A percentile compares a stretch with the other conserved stretches of the same genome.
These are phyloP conservation scores for Geotrichum phurueaensis DNA, from an alignment of 1,139 yeast genomes.

Conservation along the genomic window DNA sequence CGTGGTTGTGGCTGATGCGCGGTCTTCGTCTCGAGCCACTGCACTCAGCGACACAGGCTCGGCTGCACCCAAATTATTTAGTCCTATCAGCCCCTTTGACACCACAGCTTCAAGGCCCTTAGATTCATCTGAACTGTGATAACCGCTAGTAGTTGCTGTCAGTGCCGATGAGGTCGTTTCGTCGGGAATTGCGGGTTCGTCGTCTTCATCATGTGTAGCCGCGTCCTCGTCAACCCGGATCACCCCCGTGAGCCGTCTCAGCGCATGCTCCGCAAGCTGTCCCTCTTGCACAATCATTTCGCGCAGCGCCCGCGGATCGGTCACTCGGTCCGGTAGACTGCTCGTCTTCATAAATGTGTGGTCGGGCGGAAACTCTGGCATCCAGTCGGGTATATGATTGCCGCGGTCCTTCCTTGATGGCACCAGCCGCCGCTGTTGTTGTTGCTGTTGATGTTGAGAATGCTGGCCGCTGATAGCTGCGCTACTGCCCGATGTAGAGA, in stretches of 20 bases:
- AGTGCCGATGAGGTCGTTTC: neutral
- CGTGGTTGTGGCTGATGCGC: conserved; percentile 21
- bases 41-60: neutral
- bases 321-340: conserved; percentile 52
- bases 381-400: conserved; percentile 60
- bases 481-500: conserved; percentile 22
- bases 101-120: neutral
- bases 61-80: neutral
- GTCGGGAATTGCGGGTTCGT: conserved; percentile 7
- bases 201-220: conserved; percentile 25
- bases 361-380: conserved; percentile 88
- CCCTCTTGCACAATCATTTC: conserved; percentile 74
- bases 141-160: neutral
- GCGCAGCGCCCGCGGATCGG: conserved; percentile 67
- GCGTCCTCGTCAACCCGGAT: conserved; percentile 27
- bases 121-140: neutral
- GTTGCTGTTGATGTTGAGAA: conserved; percentile 27
- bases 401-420: conserved; percentile 47
- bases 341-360: conserved; percentile 82
- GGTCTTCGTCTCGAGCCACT: neutral
- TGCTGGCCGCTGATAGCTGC: conserved; percentile 21
- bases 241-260: conserved; percentile 46
- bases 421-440: conserved; percentile 22
- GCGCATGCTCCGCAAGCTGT: conserved; percentile 68
- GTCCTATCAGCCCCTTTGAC: neutral